Evolutionary conservation across 2,329 filamentous ascomycete genomes (phyloP), one percentile per base, ranked within the genome.

Genomic region (Fusarium devonianum): DNA sequence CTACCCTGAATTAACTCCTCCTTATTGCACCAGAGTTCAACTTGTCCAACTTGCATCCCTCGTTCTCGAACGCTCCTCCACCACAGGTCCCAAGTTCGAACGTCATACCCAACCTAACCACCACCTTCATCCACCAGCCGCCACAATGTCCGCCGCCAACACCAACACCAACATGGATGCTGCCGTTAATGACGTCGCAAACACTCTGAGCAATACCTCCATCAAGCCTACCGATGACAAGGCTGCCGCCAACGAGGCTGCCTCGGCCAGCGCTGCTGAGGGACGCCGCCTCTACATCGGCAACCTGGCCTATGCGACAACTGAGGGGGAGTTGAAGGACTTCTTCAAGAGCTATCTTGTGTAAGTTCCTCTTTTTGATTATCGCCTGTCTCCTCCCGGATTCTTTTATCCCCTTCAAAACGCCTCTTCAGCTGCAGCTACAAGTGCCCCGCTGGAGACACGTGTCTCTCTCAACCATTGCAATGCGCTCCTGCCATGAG

Each of bases 301-400:
- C 84, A 99, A 99, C 85, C 90, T 99, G 86, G 94, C 94, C 72
- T 99, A 99, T 78, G 92, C 93, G 88, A 97, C 94, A 87, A 96
- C 92, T 77, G 94, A 97, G 90, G 94, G 90, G 88, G 92, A 97
- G 88, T 91, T 99, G 85, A 96, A 95, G 85, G 90, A 94, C 70
- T 99, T 99, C 86, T 99, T 99, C 89, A 93, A 94, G 85, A 90
- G 88, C 78, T 97, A 96, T 85, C 89, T 94, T 83, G 91, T 99
- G 94, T 99, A 85, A 85, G 93, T 90, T 37, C 35, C 37, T 43
- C 34, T 16, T 35, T 30, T 40, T 56, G 25, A 13, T 32, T 16
- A 11, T 28, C 14, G 41, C 26, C 13, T 30, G 6, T 29, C 8
- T 21, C 39, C 17, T 19, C 13, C 13, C 32, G 21, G 35, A 8